These are phyloP conservation scores for Hericium alpestre DNA, from an alignment of 768 basidiomycete genomes.

Conservation along the genomic window DNA sequence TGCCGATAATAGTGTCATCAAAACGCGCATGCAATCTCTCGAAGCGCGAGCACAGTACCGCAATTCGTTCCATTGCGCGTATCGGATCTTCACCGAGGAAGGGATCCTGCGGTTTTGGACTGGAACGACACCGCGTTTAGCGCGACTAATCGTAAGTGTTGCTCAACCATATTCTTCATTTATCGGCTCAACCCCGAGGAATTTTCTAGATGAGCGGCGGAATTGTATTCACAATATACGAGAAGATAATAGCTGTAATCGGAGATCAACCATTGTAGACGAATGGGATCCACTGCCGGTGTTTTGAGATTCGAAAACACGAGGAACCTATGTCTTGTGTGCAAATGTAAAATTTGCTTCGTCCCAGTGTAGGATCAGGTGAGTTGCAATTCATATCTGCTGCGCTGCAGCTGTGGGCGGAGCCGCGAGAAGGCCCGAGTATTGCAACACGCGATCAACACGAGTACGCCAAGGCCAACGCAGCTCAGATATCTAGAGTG, in stretches of 20 bases:
- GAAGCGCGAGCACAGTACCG: constrained; percentile 74
- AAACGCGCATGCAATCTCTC: constrained; percentile 96
- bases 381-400: too few species aligned
- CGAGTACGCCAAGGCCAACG: too few species aligned
- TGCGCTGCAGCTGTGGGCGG: too few species aligned
- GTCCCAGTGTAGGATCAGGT: too few species aligned
- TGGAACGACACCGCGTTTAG: constrained; percentile 85
- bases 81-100: constrained; percentile 89
- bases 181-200: background rate
- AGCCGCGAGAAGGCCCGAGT: too few species aligned
- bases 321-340: too few species aligned
- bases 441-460: too few species aligned
- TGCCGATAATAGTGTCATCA: constrained; percentile 61
- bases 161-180: background rate
- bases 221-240: constrained; percentile 88
- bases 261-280: constrained; percentile 20
- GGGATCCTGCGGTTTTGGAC: constrained; percentile 92
- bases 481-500: too few species aligned
- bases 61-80: constrained; percentile 93
- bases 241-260: constrained; percentile 58
- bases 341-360: too few species aligned
- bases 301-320: too few species aligned
- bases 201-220: constrained; percentile 70
- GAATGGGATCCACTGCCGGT: too few species aligned
- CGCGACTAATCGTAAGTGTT: constrained; percentile 65